Base-by-base conservation (phyloP, 1,284 basidiomycete species). In the Amylostereum areolatum region DNA sequence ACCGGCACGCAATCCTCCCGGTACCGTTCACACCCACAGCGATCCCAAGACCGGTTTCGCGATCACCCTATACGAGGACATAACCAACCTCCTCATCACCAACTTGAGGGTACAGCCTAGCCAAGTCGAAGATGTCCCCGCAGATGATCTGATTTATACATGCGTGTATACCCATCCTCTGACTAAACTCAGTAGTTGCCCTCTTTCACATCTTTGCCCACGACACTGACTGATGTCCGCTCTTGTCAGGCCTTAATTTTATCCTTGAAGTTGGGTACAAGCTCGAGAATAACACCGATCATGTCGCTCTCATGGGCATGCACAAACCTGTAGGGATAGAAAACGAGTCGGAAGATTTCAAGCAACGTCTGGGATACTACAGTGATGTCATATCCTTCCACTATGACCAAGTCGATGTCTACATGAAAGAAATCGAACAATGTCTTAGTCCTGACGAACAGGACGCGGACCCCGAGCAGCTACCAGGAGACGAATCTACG, bases 31-130 rank as follows among this genome's bases (percentile, higher is more conserved):
- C 12, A 52, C 69, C 5, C 62, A 68, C 7, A 61, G 78, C 27
- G 78, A 83, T 55, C 73, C 77, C 2, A 80, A 80, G 57, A 69
- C 75, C 50, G 62, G 68, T 2, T 66, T 73, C 31, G 62, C 66
- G 34, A 59, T 67, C 41, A 57, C 60, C 30, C 54, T 73, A 39
- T 73, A 73, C 54, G 70, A 73, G 53, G 69, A 70, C 52, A 53
- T 69, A 55, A 70, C 70, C 12, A 70, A 69, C 54, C 52, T 72
- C 32, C 63, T 71, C 33, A 52, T 73, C 45, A 57, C 62, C 4
- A 60, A 59, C 47, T 60, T 64, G 34, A 63, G 62, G 50, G 46
- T 59, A 25, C 63, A 66, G 39, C 58, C 56, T 45, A 60, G 59
- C 37, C 56, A 56, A 1, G 48, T 45, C 24, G 43, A 30, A 18